Evolutionary conservation across 2,329 filamentous ascomycete genomes (phyloP), one percentile per base, ranked within the genome.

Genomic region (Sporothrix humicola): DNA sequence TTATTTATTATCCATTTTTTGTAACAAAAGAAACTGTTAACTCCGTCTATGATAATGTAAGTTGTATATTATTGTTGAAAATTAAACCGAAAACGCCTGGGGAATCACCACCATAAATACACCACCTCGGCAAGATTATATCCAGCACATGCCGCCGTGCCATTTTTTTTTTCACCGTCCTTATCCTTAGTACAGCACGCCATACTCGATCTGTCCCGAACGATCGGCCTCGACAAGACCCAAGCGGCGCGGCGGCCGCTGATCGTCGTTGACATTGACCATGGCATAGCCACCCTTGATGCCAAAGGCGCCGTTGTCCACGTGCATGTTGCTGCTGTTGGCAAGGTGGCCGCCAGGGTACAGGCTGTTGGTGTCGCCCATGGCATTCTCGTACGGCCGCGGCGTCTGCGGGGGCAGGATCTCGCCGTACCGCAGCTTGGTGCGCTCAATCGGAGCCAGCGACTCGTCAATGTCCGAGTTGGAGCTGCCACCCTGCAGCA

Each of bases 401-500:
- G 26, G 23, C n/a, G 26, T 6, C 23, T 59, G 59, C 3, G 42
- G 10, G n/a, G 42, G 12, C 63, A 68, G 44, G 9, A 68, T 44
- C 63, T 68, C 63, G 46, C 63, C 63, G 63, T 68, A 68, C 46
- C 23, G 54, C 13, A 65, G 70, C 58, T 71, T 26, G 20, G 17
- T n/a, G 15, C 46, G 44, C 46, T n/a, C 20, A 12, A 72, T 42
- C 10, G 65, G 52, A 20, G 2, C 7, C 65, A 52, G 44, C 13
- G 23, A 44, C 23, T n/a, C 13, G 54, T 23, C 52, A 26, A 69
- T 73, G 17, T 73, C 63, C 42, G 54, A 69, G 54, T 73, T 73
- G 42, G 63, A 61, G 61, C 63, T 61, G 72, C 63, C 63, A 23
- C 42, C 23, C 26, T 72, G 71, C 37, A 72, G 71, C 7, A 72